phyloP scores from a whole-genome alignment of 2,329 filamentous ascomycete species.

The Bertia moriformis region DNA sequence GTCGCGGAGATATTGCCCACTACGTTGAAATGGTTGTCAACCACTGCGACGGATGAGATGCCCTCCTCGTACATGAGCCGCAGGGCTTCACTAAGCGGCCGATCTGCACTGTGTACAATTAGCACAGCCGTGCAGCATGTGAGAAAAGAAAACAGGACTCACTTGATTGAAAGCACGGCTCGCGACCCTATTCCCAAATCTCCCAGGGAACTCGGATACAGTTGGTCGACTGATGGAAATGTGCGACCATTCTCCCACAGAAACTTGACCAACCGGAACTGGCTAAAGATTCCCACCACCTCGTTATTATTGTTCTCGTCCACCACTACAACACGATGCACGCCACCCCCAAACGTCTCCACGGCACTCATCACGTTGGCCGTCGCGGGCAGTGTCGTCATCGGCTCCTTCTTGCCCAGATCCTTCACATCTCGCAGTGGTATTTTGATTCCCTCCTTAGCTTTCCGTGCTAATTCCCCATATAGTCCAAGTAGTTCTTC shows the following conservation, averaged over 20 bases:
- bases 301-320: constrained; percentile 36
- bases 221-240: constrained; percentile 44
- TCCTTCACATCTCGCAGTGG: neutral
- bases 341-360: constrained; percentile 51
- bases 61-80: constrained; percentile 53
- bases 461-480: neutral
- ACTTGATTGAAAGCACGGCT: constrained; percentile 51
- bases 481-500: neutral
- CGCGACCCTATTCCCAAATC: constrained; percentile 47
- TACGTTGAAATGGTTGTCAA: constrained; percentile 51
- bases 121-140: constrained; percentile 2
- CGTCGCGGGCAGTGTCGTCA: constrained; percentile 41
- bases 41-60: constrained; percentile 50
- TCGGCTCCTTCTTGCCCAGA: constrained; percentile 28
- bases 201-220: constrained; percentile 43
- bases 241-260: constrained; percentile 54
- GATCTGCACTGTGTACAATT: constrained; percentile 36
- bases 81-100: constrained; percentile 47
- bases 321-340: constrained; percentile 48
- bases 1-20: constrained; percentile 56
- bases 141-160: constrained; percentile 11
- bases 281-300: constrained; percentile 48
- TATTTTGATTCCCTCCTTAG: neutral
- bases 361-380: constrained; percentile 45
- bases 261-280: constrained; percentile 47